Base-by-base conservation (phyloP, 495 filamentous ascomycete species). In the Aspergillus olivimuriae region DNA sequence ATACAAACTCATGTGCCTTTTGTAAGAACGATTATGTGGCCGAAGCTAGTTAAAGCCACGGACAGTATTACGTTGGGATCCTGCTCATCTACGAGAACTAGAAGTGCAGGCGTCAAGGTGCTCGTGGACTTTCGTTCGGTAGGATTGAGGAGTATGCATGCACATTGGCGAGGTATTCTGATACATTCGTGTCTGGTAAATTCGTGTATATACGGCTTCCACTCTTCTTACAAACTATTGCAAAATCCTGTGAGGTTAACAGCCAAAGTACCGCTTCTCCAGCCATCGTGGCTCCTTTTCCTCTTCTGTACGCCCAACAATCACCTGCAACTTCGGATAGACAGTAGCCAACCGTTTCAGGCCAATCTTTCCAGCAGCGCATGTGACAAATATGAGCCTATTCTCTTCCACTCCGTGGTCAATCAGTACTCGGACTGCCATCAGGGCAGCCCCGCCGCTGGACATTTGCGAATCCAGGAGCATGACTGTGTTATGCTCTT, bases 391-490 rank as follows among this genome's bases (percentile, higher is more conserved):
- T 20, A 94, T 84, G 46, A 98, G 92, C 43, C 74, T 80, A 14
- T 87, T 79, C 57, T 90, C 82, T 15, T 76, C 66, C n/a, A 97
- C 89, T 2, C 92, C 92, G 57, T 97, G 89, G 63, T 98, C 92
- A 33, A 94, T 79, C 44, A 98, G 65, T 26, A 98, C 88, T 49
- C 87, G 83, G 21, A 97, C 91, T 3, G 92, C 90, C 92, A 98
- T 98, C 36, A 98, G 69, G 4, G 90, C 94, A 30, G 92, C 88
- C 23, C 89, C 91, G 14, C 92, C 92, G 46, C 83, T 87, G 12
- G 84, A 84, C 83, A 98, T 95, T 58, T 98, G 92, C 15, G 89
- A 79, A 61, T 97, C 94, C 14, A 97, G 68, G 26, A 98, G 69
- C 39, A 98, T 72, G 11, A 98, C 88, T 38, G 81, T 80, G 45